Base-by-base conservation (phyloP, 2,329 filamentous ascomycete genomes). In the Fusarium sp. region DNA sequence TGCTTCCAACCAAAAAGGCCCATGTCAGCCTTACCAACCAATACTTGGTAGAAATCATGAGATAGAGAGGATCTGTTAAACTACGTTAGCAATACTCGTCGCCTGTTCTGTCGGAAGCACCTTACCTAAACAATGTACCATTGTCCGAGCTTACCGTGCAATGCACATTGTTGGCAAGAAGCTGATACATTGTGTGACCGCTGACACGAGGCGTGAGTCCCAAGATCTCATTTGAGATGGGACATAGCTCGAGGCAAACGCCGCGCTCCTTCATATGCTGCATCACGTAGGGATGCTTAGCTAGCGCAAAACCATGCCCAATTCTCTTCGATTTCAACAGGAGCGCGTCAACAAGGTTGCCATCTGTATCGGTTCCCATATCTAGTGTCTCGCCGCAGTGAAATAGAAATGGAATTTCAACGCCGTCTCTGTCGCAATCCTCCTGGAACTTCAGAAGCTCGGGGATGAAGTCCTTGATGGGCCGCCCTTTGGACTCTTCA, bases 121-220 rank as follows among this genome's bases (percentile, higher is more conserved):
- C 84, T 75, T 79, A 92, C 91, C 87, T 87, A 79, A 94, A 94
- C 1, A 94, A 83, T 0, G 92, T 92, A 12, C 92, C 92, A 72
- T 95, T 94, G 77, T 95, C 93, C 28, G 91, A 92, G 77, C 90
- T 94, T 45, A 94, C 84, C 0, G 92, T 92, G 82, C 93, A 95
- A 55, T 92, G 91, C 56, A 94, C 88, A 42, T 92, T 89, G 61
- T 92, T 90, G n/a, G 92, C 92, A 62, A 94, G 84, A 30, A 95
- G 83, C 69, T 87, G 85, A 44, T 93, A 93, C 79, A 92, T 89
- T 22, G 90, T 83, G 76, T 94, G 93, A 18, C 92, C 90, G 42
- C 87, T 87, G 64, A 91, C 87, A 51, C 89, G 87, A 14, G 90
- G 87, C 57, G 91, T 93, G 24, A 95, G 85, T 39, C 93, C 92